Evolutionary conservation across 768 basidiomycete species (phyloP).

Genomic region (Lactarius indigo): DNA sequence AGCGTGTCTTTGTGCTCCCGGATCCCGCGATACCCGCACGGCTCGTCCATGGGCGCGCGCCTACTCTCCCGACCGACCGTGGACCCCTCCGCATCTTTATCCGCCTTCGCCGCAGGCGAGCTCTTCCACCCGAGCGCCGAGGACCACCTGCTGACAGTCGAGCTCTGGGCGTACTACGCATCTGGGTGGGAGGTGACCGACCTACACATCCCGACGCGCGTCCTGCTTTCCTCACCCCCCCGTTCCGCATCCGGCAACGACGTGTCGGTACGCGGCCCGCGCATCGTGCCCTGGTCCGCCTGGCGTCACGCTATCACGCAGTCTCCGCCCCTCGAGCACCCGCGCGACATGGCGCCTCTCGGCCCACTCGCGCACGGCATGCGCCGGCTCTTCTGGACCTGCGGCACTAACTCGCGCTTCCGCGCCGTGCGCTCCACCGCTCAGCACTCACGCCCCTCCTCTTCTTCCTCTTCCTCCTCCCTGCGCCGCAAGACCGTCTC

Average conservation of each 20-base stretch:
- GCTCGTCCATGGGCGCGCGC: not conserved
- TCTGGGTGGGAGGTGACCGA: constrained; percentile 6
- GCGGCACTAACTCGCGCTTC: not conserved
- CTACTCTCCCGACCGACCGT: not conserved
- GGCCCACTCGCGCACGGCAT: not conserved
- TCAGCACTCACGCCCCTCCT: too few species aligned
- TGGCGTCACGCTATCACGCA: not conserved
- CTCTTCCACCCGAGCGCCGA: not conserved
- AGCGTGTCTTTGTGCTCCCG: not conserved
- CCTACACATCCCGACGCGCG: constrained; percentile 2
- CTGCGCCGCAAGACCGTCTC: not conserved
- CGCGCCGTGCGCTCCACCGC: not conserved
- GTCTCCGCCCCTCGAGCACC: not conserved
- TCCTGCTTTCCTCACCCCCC: not conserved
- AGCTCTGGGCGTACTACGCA: constrained; percentile 2
- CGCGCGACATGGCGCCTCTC: not conserved
- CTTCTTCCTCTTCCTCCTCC: not conserved
- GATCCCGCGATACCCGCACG: not conserved
- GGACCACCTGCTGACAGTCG: not conserved
- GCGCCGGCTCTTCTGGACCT: constrained; percentile 2
- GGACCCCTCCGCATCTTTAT: not conserved
- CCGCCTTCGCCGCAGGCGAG: not conserved
- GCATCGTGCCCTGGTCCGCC: not conserved
- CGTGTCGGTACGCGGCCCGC: not conserved
- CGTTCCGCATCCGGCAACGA: not conserved